phyloP scores from a whole-genome alignment of 805 yeast species.

The Teunomyces funiuensis region DNA sequence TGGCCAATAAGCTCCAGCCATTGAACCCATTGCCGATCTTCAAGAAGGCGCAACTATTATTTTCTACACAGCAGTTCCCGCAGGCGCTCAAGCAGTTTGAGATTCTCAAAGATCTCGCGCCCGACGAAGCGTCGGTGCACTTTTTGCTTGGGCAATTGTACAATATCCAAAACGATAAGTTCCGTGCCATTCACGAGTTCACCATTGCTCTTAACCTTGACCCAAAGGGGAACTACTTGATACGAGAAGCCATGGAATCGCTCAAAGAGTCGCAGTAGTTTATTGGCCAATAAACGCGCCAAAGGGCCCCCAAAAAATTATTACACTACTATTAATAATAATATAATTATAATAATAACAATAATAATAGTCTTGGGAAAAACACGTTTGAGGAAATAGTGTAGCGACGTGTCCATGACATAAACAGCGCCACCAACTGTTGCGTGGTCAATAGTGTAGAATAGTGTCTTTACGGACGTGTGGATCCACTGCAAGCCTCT shows the following conservation, averaged over 20 bases:
- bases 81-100: slow-evolving; percentile 77
- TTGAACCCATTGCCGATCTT: slow-evolving; percentile 81
- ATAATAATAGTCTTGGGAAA: too few relatives aligned
- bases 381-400: too few relatives aligned
- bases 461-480: too few relatives aligned
- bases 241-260: slow-evolving; percentile 77
- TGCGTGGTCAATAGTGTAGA: too few relatives aligned
- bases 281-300: too few relatives aligned
- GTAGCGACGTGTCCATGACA: too few relatives aligned
- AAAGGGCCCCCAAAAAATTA: too few relatives aligned
- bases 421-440: too few relatives aligned
- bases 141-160: slow-evolving; percentile 84
- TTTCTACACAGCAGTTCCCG: slow-evolving; percentile 66
- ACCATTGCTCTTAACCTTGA: slow-evolving; percentile 88
- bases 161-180: slow-evolving; percentile 69
- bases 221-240: slow-evolving; percentile 86
- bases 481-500: too few relatives aligned
- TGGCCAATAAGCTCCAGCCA: slow-evolving; percentile 85
- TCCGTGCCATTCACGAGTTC: slow-evolving; percentile 78
- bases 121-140: slow-evolving; percentile 94
- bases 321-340: too few relatives aligned
- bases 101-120: slow-evolving; percentile 70
- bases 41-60: slow-evolving; percentile 81
- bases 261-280: slow-evolving; percentile 37
- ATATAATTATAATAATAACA: too few relatives aligned